Evolutionary conservation across 176 grass and related monocot species (phyloP), one percentile per base, ranked within the genome.

Genomic region (Paspalum notatum): DNA sequence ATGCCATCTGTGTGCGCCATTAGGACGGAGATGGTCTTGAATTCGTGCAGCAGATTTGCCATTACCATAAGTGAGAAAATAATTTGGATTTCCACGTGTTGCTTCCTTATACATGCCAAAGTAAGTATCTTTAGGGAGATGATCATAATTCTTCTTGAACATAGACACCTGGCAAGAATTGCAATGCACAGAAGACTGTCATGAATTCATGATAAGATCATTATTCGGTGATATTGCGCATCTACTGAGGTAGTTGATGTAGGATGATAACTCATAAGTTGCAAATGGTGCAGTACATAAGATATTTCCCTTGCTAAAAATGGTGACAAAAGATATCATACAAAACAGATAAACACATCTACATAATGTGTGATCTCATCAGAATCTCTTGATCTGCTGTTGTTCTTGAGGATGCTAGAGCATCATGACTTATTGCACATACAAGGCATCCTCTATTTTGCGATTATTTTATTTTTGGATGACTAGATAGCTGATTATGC

Each of bases 81-180:
- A 98, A 56, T 98, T 98, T 38, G 95, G 95, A 74, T 98, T 98
- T 62, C 88, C 92, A 44, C 90, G 88, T 48, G 95, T 92, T 67
- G 95, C 95, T 83, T 94, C 95, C 78, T 98, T 94, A 38, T 98
- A 94, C 92, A 98, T 84, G 59, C 85, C 90, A 83, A 94, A 98
- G 76, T 98, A 98, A 66, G 83, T 87, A 68, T 98, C 95, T 85
- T 87, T 94, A 39, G 90, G 95, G n/a, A 98, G 89, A 93, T 98
- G 95, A 80, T 98, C 95, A 90, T 89, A 98, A 51, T 98, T 98
- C 85, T 87, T 98, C 78, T 98, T 98, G 77, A 98, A 98, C 95
- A 98, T 94, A 17, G 95, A 98, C 80, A 98, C 90, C 95, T 98
- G 80, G 67, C 14, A 84, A 74, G 14, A 87, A 32, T 74, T 81